Evolutionary conservation across 2,329 filamentous ascomycete species (phyloP).

Genomic region (Ophiostoma angusticollis): DNA sequence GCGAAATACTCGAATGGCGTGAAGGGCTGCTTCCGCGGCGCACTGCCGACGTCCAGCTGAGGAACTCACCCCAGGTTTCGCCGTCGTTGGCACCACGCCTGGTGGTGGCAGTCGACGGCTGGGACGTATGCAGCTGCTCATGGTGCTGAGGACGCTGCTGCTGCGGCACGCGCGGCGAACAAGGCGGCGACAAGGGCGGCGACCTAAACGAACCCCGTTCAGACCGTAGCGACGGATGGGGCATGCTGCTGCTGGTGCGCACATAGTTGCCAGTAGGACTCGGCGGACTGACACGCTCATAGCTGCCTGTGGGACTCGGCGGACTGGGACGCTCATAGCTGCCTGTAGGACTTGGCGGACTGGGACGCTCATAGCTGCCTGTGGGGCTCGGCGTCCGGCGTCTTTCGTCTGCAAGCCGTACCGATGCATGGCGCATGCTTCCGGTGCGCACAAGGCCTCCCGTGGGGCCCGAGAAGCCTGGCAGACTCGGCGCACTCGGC

Average conservation of each 20-base stretch:
- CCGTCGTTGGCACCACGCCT: neutral
- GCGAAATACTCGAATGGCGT: too few relatives aligned
- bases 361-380: conserved; percentile 5
- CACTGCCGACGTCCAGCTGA: too few relatives aligned
- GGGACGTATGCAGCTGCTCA: neutral
- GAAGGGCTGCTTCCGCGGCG: too few relatives aligned
- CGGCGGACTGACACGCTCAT: neutral
- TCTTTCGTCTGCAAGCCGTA: too few relatives aligned
- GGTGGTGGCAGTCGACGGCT: neutral
- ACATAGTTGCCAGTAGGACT: conserved; percentile 6
- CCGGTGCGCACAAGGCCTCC: too few relatives aligned
- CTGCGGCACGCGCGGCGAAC: neutral
- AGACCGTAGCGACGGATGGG: too few relatives aligned
- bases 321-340: conserved; percentile 5
- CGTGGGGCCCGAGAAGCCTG: too few relatives aligned
- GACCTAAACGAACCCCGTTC: too few relatives aligned
- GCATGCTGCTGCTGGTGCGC: conserved; percentile 1
- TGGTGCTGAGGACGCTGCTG: neutral
- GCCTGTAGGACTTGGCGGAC: conserved; percentile 1
- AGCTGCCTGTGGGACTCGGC: conserved; percentile 3
- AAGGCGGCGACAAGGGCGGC: too few relatives aligned
- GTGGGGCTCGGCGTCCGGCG: neutral
- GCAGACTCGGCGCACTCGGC: too few relatives aligned
- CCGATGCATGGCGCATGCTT: too few relatives aligned
- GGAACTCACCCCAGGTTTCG: neutral